Percentiles rank a stretch among this genome's conserved stretches.
Evolutionary conservation across 2,329 filamentous ascomycete species (phyloP).

Genomic region (Fusarium piperis): DNA sequence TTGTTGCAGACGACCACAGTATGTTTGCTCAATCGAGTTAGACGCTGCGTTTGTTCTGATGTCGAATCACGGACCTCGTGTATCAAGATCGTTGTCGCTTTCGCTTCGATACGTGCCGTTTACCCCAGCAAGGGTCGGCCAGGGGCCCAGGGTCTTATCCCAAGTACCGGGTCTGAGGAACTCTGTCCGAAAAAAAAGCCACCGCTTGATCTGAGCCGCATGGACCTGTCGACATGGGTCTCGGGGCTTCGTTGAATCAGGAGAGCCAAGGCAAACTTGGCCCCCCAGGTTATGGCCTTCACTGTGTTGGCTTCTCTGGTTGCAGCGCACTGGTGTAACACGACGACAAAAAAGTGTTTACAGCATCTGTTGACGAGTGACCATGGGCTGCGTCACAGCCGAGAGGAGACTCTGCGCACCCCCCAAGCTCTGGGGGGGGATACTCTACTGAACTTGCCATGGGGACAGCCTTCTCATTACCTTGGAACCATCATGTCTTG

Average conservation of each 20-base stretch:
- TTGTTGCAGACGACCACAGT: neutral
- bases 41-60: constrained; percentile 17
- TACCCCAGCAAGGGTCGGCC: constrained; percentile 1
- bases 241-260: neutral
- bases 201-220: constrained; percentile 2
- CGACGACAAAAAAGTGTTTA: constrained; percentile 10
- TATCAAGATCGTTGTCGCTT: constrained; percentile 8
- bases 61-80: constrained; percentile 21
- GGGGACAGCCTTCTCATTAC: neutral
- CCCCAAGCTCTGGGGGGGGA: neutral
- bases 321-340: constrained; percentile 26
- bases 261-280: constrained; percentile 15
- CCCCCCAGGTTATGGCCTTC: neutral
- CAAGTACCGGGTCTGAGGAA: constrained; percentile 18
- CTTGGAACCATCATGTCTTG: constrained; percentile 13
- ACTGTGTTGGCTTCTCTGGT: constrained; percentile 3
- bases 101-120: neutral
- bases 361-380: constrained; percentile 33
- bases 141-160: constrained; percentile 2
- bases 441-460: neutral
- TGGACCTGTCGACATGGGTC: constrained; percentile 12
- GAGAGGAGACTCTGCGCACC: constrained; percentile 10
- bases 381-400: constrained; percentile 30
- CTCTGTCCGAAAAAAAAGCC: neutral
- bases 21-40: constrained; percentile 26